A percentile compares a stretch with the other conserved stretches of the same genome.
Evolutionary conservation across 2,329 filamentous ascomycete genomes (phyloP).

Genomic region (Neonectria sp.): DNA sequence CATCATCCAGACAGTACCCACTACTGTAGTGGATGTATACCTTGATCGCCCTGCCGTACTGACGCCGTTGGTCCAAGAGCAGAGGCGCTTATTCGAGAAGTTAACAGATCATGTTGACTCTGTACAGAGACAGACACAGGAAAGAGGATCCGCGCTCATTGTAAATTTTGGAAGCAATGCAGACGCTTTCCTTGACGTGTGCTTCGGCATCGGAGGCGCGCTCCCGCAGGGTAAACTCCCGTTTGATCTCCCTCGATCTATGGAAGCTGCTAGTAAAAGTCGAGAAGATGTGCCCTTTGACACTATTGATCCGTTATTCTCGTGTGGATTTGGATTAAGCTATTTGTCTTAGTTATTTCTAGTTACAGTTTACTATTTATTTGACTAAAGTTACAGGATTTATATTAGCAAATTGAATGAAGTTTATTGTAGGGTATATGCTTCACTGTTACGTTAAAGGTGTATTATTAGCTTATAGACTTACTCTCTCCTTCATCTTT

Average conservation of each 20-base stretch:
- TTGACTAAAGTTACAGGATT: too few species aligned
- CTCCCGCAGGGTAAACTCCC: constrained; percentile 53
- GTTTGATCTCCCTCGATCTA: constrained; percentile 62
- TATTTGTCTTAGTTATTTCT: too few species aligned
- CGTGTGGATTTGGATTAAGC: too few species aligned
- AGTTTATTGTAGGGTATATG: too few species aligned
- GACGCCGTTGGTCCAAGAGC: constrained; percentile 51
- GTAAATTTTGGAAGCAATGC: constrained; percentile 58
- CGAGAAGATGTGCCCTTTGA: constrained; percentile 50
- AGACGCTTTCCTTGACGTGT: constrained; percentile 60
- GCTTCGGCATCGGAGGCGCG: constrained; percentile 53
- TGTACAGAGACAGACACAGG: constrained; percentile 33
- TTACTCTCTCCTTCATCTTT: too few species aligned
- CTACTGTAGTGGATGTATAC: constrained; percentile 59
- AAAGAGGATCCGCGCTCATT: constrained; percentile 56
- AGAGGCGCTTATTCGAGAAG: too few species aligned
- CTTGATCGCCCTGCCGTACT: constrained; percentile 59
- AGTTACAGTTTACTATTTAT: too few species aligned
- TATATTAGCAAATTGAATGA: too few species aligned
- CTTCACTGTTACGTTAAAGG: too few species aligned
- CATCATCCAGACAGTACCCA: constrained; percentile 57
- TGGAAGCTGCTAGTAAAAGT: constrained; percentile 56
- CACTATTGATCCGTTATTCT: constrained; percentile 38
- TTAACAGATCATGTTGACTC: too few species aligned
- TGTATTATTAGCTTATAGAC: too few species aligned